phyloP scores from a whole-genome alignment of 306 rosid genomes.

The Vachellia pachyceras region DNA sequence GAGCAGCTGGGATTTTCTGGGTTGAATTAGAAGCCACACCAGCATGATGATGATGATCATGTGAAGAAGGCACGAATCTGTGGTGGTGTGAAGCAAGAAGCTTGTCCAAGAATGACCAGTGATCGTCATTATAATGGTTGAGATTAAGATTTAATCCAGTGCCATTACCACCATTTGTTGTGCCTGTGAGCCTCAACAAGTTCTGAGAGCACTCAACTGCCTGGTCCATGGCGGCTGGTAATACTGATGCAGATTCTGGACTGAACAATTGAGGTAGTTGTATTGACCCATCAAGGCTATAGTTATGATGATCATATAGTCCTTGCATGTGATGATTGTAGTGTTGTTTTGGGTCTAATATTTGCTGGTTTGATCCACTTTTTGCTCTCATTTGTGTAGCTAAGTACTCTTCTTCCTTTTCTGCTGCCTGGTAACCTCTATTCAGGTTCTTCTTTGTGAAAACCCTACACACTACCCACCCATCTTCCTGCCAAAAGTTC shows the following conservation, averaged over 20 bases:
- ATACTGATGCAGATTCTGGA: slow-evolving; percentile 59
- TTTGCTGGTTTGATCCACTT: slow-evolving; percentile 44
- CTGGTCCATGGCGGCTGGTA: slow-evolving; percentile 36
- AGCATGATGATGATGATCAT: slow-evolving; percentile 24
- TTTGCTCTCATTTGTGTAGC: slow-evolving; percentile 49
- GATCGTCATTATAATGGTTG: slow-evolving; percentile 33
- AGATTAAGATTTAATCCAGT: slow-evolving; percentile 16
- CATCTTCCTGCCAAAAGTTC: slow-evolving; percentile 71
- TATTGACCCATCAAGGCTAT: slow-evolving; percentile 63
- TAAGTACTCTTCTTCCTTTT: slow-evolving; percentile 40
- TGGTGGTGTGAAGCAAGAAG: slow-evolving; percentile 57
- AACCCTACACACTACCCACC: slow-evolving; percentile 96
- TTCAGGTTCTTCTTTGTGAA: slow-evolving; percentile 84
- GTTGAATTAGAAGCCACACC: slow-evolving; percentile 57
- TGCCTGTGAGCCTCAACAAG: slow-evolving; percentile 62
- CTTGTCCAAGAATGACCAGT: slow-evolving; percentile 96
- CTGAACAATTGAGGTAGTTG: slow-evolving; percentile 89
- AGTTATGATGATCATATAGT: slow-evolving; percentile 7
- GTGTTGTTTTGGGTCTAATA: slow-evolving; percentile 45
- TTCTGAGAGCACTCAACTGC: slow-evolving; percentile 64
- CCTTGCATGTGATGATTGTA: slow-evolving; percentile 39
- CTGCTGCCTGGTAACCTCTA: slow-evolving; percentile 60
- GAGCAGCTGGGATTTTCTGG: slow-evolving; percentile 72
- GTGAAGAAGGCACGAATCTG: slow-evolving; percentile 17
- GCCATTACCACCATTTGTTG: not conserved